These are phyloP conservation scores for Phytomonas serpens DNA, from an alignment of 208 protist species.

Conservation along the genomic window DNA sequence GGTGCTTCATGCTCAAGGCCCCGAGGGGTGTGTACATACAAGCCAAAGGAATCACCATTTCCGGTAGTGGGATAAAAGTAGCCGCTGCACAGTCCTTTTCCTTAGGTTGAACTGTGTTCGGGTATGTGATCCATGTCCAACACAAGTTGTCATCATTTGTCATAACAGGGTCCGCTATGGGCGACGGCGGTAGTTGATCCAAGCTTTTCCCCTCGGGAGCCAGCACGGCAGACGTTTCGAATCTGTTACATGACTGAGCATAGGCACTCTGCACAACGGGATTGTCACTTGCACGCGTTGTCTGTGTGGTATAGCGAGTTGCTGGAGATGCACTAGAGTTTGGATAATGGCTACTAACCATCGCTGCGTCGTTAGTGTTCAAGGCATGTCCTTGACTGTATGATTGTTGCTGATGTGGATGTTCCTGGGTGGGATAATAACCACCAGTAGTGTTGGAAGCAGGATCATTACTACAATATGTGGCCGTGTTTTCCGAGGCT, in stretches of 20 bases:
- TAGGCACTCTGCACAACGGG: not conserved
- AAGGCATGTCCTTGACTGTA: not conserved
- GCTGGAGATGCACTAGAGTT: not conserved
- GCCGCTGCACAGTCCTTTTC: slow-evolving; percentile 25
- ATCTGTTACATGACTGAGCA: no score
- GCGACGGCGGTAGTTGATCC: slow-evolving; percentile 8
- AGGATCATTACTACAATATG: not conserved
- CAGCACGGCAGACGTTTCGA: no score
- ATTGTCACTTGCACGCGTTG: not conserved
- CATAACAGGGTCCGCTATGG: slow-evolving; percentile 27
- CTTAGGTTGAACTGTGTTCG: slow-evolving; percentile 42
- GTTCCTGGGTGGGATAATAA: not conserved
- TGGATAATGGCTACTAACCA: not conserved
- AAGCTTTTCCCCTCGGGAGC: not conserved
- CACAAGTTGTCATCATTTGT: slow-evolving; percentile 51
- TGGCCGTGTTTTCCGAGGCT: not conserved
- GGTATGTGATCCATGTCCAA: slow-evolving; percentile 86
- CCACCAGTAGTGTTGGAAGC: not conserved
- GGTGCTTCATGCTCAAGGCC: slow-evolving; percentile 30
- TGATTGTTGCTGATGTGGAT: not conserved
- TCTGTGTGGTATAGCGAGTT: not conserved
- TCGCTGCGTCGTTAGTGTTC: not conserved
- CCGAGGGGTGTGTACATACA: slow-evolving; percentile 85
- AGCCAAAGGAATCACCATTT: slow-evolving; percentile 82
- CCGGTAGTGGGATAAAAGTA: slow-evolving; percentile 36